Evolutionary conservation across 2,329 filamentous ascomycete species (phyloP), one percentile per base, ranked within the genome.

Genomic region (Verticillium isaacii): DNA sequence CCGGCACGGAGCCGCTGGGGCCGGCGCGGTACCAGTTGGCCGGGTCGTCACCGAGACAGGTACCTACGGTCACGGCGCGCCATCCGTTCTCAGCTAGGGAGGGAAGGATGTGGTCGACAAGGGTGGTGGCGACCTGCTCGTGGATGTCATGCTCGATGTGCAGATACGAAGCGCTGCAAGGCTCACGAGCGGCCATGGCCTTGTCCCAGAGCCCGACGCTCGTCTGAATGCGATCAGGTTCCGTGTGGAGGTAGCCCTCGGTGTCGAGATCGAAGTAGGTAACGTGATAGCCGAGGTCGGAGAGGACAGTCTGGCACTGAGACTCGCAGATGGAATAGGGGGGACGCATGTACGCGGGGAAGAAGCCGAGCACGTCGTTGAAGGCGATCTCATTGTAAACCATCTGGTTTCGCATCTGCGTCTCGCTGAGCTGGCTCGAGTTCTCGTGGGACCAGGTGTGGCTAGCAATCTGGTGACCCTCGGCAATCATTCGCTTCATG

Each of bases 401-500:
- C 70, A 82, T 78, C 65, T 82, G 76, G 56, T 72, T 66, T 25
- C 65, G 67, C 41, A 74, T 71, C 60, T 74, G 73, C 12, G 67
- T 61, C 5, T 71, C 69, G 3, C 67, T 72, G 61, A 80, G 62
- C 29, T 68, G 64, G 56, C 70, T 72, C 4, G 80, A 71, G 64
- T 82, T 75, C 59, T 74, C 69, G 65, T 82, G 80, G 8, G 75
- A 76, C 76, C 75, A 82, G 1, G 79, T 81, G 66, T 83, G 80
- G 61, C 75, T 77, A 50, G 73, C 80, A 50, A 83, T 69, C 60
- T 83, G 80, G 64, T 82, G 80, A n/a, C 80, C 79, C 37, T 75
- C 73, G 4, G 66, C 66, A 56, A 75, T 66, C 75, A 82, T 81
- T 23, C 76, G 73, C 66, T 78, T 74, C 34, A 76, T 71, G 37